Evolutionary conservation across 2,329 filamentous ascomycete species (phyloP).

Genomic region (Akanthomyces dipterigenus): DNA sequence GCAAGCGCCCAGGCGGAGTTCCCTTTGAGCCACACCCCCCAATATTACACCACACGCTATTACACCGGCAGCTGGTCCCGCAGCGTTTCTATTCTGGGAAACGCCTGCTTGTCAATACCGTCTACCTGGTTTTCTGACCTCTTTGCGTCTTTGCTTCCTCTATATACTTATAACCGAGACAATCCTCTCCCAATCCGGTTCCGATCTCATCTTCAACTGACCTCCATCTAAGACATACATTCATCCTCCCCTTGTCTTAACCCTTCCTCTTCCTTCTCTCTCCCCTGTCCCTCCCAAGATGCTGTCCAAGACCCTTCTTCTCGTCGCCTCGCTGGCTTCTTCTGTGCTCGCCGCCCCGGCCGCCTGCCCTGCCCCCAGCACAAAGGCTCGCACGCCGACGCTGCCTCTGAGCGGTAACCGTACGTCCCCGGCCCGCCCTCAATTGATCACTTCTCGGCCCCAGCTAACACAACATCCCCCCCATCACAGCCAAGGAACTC

Average conservation of each 20-base stretch:
- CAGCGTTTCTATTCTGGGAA: slow-evolving; percentile 12
- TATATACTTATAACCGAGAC: slow-evolving; percentile 9
- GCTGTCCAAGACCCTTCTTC: slow-evolving; percentile 27
- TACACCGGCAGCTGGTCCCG: not conserved
- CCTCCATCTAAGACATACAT: slow-evolving; percentile 2
- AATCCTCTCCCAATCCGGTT: slow-evolving; percentile 9
- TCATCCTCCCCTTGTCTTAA: not conserved
- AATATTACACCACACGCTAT: slow-evolving; percentile 2
- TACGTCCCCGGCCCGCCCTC: not conserved
- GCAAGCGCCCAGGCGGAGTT: slow-evolving; percentile 10
- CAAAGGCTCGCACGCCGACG: not conserved
- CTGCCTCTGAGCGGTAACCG: not conserved
- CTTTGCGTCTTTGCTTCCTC: not conserved
- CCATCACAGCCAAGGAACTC: slow-evolving; percentile 38
- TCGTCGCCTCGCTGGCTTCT: slow-evolving; percentile 27
- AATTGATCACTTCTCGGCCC: not conserved
- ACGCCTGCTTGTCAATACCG: not conserved
- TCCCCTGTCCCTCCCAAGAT: slow-evolving; percentile 18
- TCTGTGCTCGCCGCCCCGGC: slow-evolving; percentile 21
- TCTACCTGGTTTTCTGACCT: not conserved
- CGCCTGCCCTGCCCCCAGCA: slow-evolving; percentile 16
- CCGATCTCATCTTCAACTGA: slow-evolving; percentile 8
- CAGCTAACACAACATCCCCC: not conserved
- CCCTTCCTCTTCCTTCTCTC: not conserved
- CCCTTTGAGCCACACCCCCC: not conserved